phyloP scores from a whole-genome alignment of 305 asterid genomes.

The Striga hermonthica region DNA sequence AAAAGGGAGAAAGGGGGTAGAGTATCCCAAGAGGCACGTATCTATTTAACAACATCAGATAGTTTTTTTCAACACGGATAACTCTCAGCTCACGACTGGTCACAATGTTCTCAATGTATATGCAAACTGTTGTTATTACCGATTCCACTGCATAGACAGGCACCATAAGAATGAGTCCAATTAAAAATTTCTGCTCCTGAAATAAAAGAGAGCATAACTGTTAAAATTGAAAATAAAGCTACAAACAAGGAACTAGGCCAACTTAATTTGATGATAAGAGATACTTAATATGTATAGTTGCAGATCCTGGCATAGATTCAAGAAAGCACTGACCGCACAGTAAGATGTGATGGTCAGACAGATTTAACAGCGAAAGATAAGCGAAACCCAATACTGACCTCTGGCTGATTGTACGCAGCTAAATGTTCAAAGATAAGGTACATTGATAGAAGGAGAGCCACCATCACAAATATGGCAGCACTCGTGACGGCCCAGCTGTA shows the following conservation, averaged over 20 bases:
- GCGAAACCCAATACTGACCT: slow-evolving; percentile 48
- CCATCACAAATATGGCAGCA: slow-evolving; percentile 74
- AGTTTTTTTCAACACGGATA: background rate
- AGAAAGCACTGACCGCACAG: background rate
- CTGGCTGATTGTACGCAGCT: slow-evolving; percentile 89
- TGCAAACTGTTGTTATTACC: slow-evolving; percentile 48
- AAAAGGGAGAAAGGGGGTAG: background rate
- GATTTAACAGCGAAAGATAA: slow-evolving; percentile 4
- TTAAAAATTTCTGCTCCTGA: slow-evolving; percentile 95
- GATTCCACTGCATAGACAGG: slow-evolving; percentile 98
- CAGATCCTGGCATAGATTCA: background rate
- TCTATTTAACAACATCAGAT: slow-evolving; percentile 21
- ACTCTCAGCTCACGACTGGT: background rate
- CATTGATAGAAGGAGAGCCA: slow-evolving; percentile 73
- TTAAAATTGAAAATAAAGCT: slow-evolving; percentile 18
- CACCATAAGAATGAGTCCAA: slow-evolving; percentile 92
- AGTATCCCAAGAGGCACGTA: background rate
- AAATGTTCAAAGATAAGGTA: slow-evolving; percentile 88
- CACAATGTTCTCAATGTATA: background rate
- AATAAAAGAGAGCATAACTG: slow-evolving; percentile 30
- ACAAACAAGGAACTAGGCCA: slow-evolving; percentile 20
- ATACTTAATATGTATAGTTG: slow-evolving; percentile 14
- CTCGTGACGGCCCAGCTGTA: slow-evolving; percentile 71
- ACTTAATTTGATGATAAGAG: slow-evolving; percentile 13
- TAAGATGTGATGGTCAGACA: background rate